Conservation (phyloP, 768 basidiomycete species). For the Leccinum subgranulosum region DNA sequence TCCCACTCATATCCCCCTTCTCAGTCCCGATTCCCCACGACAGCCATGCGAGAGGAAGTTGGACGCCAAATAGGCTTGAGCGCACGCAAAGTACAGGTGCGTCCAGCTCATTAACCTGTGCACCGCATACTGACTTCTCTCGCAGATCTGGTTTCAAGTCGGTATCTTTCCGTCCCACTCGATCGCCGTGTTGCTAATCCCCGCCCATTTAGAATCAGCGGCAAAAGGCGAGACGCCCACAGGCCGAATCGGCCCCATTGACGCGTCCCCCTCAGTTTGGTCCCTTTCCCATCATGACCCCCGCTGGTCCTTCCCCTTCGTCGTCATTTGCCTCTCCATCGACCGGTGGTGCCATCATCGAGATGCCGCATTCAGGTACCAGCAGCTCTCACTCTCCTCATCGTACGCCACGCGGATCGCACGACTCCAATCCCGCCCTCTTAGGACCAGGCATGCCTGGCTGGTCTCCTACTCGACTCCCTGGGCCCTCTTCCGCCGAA, state of each 20-base stretch:
- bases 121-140: constrained; percentile 10
- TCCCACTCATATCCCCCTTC: not conserved
- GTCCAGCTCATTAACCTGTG: constrained; percentile 26
- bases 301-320: constrained; percentile 28
- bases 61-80: constrained; percentile 85
- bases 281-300: constrained; percentile 49
- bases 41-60: constrained; percentile 83
- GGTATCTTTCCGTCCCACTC: not conserved
- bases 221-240: constrained; percentile 80
- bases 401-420: constrained; percentile 23
- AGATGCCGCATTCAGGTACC: constrained; percentile 12
- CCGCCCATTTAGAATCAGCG: constrained; percentile 67
- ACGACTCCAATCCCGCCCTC: constrained; percentile 39
- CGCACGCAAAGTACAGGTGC: constrained; percentile 85
- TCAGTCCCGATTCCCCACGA: constrained; percentile 87
- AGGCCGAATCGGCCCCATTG: constrained; percentile 52
- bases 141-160: constrained; percentile 89
- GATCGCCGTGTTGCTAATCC: constrained; percentile 8
- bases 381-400: constrained; percentile 8
- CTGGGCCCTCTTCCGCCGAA: constrained; percentile 14
- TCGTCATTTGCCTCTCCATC: constrained; percentile 14
- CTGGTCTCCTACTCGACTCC: constrained; percentile 22
- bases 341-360: constrained; percentile 1
- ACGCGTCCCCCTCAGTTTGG: constrained; percentile 60
- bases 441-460: constrained; percentile 57